phyloP scores from a whole-genome alignment of 2,329 filamentous ascomycete species.

The Aspergillus chevalieri region DNA sequence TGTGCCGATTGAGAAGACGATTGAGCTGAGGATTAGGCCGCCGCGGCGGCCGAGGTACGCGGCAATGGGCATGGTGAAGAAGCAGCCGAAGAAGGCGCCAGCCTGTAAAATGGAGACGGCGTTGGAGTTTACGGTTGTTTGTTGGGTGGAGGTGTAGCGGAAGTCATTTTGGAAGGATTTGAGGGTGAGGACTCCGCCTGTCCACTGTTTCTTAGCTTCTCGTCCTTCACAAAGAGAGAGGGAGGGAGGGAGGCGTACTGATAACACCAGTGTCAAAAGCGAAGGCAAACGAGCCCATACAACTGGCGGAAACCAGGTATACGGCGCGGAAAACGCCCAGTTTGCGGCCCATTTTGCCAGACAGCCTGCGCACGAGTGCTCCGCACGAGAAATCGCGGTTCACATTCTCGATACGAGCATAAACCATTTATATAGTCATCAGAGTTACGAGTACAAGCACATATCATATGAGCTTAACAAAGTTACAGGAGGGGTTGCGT shows the following conservation, averaged over 20 bases:
- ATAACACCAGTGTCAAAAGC: conserved; percentile 37
- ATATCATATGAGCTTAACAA: no score
- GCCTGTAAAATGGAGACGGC: conserved; percentile 46
- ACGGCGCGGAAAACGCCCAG: conserved; percentile 31
- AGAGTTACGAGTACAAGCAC: no score
- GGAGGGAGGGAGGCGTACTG: conserved; percentile 13
- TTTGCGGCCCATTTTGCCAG: conserved; percentile 28
- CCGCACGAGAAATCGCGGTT: not conserved
- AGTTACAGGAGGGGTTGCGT: no score
- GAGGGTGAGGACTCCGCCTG: conserved; percentile 42
- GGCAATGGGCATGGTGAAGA: conserved; percentile 43
- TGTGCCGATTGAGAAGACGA: conserved; percentile 31
- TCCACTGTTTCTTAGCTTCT: not conserved
- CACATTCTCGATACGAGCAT: not conserved
- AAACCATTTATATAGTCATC: no score
- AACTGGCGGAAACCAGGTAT: conserved; percentile 32
- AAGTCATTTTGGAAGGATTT: conserved; percentile 39
- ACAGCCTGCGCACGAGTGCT: not conserved
- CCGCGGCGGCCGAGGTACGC: conserved; percentile 40
- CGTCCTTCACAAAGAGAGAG: not conserved
- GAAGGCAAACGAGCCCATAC: conserved; percentile 35
- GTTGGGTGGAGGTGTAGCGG: conserved; percentile 26
- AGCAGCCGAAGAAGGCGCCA: conserved; percentile 48
- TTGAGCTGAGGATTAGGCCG: conserved; percentile 39
- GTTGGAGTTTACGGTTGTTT: conserved; percentile 41